A percentile compares a stretch with the other conserved stretches of the same genome.
phyloP scores from a whole-genome alignment of 179 eudicot genomes.

The Drosera spatulata region DNA sequence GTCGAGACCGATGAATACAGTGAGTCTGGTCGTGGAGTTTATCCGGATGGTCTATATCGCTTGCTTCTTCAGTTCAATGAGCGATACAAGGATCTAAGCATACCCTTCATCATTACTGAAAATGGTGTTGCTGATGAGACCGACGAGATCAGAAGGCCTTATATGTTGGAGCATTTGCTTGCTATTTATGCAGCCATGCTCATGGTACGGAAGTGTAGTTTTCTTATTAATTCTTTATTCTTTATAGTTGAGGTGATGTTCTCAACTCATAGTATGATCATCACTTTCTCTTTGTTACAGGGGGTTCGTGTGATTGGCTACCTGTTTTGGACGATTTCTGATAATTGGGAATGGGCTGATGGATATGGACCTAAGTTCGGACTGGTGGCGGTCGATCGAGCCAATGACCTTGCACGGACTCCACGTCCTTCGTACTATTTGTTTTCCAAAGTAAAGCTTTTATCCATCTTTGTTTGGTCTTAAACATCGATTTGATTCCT shows the following conservation, averaged over 20 bases:
- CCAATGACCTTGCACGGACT: conserved; percentile 64
- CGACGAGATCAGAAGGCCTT: conserved; percentile 83
- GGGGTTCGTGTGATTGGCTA: conserved; percentile 89
- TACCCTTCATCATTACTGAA: conserved; percentile 82
- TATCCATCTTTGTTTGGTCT: no score
- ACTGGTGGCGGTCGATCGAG: conserved; percentile 94
- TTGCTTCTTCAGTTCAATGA: conserved; percentile 85
- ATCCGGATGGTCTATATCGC: conserved; percentile 95
- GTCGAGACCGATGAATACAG: conserved; percentile 87
- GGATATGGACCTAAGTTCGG: conserved; percentile 99
- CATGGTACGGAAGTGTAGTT: conserved; percentile 36
- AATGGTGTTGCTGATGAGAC: conserved; percentile 93
- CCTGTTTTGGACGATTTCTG: conserved; percentile 97
- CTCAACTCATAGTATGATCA: background rate
- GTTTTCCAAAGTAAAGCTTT: conserved; percentile 48
- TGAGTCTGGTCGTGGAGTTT: conserved; percentile 95
- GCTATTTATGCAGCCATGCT: conserved; percentile 90
- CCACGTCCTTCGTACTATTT: conserved; percentile 94
- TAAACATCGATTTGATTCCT: no score
- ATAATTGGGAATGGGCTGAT: conserved; percentile 99
- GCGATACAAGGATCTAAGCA: conserved; percentile 80
- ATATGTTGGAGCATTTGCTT: conserved; percentile 80
- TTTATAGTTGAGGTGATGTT: conserved; percentile 1
- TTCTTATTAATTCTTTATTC: background rate
- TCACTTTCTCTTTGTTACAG: conserved; percentile 22